Evolutionary conservation across 1,284 basidiomycete species (phyloP).

Genomic region (Apiotrichum gracile): DNA sequence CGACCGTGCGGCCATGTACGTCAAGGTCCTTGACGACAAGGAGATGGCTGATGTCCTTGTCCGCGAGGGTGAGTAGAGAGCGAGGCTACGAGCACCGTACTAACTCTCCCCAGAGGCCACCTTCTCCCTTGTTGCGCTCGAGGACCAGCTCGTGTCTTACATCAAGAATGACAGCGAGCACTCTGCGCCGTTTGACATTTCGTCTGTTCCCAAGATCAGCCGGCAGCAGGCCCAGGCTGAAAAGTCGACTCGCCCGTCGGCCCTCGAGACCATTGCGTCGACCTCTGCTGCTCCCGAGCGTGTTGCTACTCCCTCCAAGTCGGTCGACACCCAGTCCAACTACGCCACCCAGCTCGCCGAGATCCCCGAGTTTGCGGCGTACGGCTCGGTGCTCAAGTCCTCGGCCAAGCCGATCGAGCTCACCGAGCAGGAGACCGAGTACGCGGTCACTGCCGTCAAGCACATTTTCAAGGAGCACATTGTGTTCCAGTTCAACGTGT

Average conservation of each 20-base stretch:
- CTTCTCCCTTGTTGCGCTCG: constrained; percentile 78
- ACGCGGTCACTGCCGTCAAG: constrained; percentile 93
- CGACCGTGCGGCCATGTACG: constrained; percentile 92
- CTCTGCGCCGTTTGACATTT: constrained; percentile 67
- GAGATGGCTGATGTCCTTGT: constrained; percentile 77
- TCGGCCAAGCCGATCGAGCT: constrained; percentile 72
- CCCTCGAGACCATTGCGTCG: constrained; percentile 66
- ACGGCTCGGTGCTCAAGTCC: constrained; percentile 85
- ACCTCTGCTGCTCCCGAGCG: constrained; percentile 52
- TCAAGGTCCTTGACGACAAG: constrained; percentile 75
- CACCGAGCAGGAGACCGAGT: constrained; percentile 97
- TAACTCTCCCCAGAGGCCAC: constrained; percentile 59
- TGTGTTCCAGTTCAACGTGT: constrained; percentile 98
- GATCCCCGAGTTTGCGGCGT: constrained; percentile 77
- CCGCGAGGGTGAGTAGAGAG: constrained; percentile 55
- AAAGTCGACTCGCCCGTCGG: constrained; percentile 66
- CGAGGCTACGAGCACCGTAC: background rate
- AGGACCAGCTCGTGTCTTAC: constrained; percentile 80
- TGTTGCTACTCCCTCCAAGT: constrained; percentile 58
- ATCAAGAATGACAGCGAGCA: constrained; percentile 71
- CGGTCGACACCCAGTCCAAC: constrained; percentile 74
- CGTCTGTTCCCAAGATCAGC: constrained; percentile 82
- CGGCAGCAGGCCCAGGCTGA: constrained; percentile 81
- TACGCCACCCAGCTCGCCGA: constrained; percentile 80
- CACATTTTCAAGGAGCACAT: constrained; percentile 94